Base-by-base conservation (phyloP, 768 basidiomycete species). In the Exsudoporus frostii region DNA sequence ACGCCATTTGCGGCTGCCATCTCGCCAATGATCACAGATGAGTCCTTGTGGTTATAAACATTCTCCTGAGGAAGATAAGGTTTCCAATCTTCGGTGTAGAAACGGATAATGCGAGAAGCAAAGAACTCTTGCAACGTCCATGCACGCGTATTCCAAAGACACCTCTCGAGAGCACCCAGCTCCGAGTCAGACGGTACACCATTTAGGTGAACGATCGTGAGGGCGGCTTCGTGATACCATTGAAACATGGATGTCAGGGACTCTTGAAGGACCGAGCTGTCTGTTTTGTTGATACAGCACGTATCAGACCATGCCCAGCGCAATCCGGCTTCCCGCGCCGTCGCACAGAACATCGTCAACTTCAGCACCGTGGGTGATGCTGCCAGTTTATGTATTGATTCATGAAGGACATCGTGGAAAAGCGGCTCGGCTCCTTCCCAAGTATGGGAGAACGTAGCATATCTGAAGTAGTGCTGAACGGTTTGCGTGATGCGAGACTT, bases 211-310 rank as follows among this genome's bases (percentile, higher is more conserved):
- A 49, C 8, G 14, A 40, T 20, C 2, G 48, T 49, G 17, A 40
- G n/a, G 4, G 38, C 19, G 1, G 48, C 40, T 4, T 7, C 13
- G 8, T 49, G 37, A 11, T 49, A 49, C 48, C 38, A 49, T 15
- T 17, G 29, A 24, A 39, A 49, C 48, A 49, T 49, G 3, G 33
- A 46, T 1, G 32, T 46, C 22, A 46, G 10, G 2, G 33, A 46
- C 25, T 46, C 45, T 19, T 34, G 22, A n/a, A 39, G 30, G 5
- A 49, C 48, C 5, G 38, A 20, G 7, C 38, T 29, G 19, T 39
- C 49, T 30, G 19, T 22, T 30, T 57, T 61, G 48, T 60, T 54
- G 39, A 61, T 57, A 37, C 61, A 62, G 2, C 50, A 56, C 0
- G 59, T 53, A 10, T 60, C 59, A 1, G 24, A 25, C 61, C 58